Percentiles rank a stretch among this genome's conserved stretches.
phyloP scores from a whole-genome alignment of 2,329 filamentous ascomycete genomes.

The Colletotrichum endophyticum region DNA sequence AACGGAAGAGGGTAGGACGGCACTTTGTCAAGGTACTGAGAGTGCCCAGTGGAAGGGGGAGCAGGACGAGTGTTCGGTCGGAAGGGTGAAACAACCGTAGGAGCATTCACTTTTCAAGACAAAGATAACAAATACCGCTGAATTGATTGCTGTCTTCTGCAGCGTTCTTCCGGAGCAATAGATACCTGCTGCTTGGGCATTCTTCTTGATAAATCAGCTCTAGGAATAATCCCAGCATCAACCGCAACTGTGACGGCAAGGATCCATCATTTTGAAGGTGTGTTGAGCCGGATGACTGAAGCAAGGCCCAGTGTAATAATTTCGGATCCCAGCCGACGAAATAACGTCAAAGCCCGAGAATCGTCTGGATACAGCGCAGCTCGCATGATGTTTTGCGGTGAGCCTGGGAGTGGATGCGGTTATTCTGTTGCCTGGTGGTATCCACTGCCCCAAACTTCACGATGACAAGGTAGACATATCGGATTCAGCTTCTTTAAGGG shows the following conservation, averaged over 20 bases:
- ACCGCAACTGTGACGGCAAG: too few relatives aligned
- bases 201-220: too few relatives aligned
- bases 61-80: rapidly evolving
- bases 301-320: rapidly evolving
- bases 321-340: rapidly evolving
- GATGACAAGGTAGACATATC: rapidly evolving
- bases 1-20: rapidly evolving
- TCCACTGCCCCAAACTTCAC: not conserved
- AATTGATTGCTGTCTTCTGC: too few relatives aligned
- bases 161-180: too few relatives aligned
- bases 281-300: too few relatives aligned
- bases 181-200: too few relatives aligned
- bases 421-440: not conserved
- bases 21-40: rapidly evolving
- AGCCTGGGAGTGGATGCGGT: not conserved
- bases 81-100: too few relatives aligned
- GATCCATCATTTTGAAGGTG: too few relatives aligned
- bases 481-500: rapidly evolving
- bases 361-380: not conserved
- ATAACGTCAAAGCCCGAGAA: rapidly evolving
- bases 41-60: not conserved
- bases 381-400: not conserved
- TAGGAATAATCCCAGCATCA: too few relatives aligned
- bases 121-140: too few relatives aligned
- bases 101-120: too few relatives aligned